These are phyloP conservation scores for Trichoderma simmonsii DNA, from an alignment of 2,329 filamentous ascomycete species.

Conservation along the genomic window DNA sequence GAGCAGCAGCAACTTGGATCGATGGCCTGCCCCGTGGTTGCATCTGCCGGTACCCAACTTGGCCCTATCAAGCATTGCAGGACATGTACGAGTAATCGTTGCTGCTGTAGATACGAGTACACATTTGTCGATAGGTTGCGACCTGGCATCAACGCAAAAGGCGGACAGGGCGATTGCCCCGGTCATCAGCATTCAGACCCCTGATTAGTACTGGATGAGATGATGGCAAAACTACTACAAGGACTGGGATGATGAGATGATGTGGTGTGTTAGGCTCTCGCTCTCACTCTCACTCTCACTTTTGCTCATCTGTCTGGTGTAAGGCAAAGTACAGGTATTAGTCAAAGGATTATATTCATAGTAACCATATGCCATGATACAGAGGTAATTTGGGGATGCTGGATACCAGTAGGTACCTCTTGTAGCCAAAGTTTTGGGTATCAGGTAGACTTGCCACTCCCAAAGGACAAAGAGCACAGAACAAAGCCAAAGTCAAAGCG, in stretches of 20 bases:
- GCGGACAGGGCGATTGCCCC: not conserved
- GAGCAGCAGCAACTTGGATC: not conserved
- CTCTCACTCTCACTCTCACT: not conserved
- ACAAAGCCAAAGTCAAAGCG: not conserved
- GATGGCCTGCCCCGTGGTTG: not conserved
- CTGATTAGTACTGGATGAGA: not conserved
- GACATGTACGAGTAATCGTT: not conserved
- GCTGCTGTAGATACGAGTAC: not conserved
- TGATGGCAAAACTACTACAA: not conserved
- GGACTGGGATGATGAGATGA: not conserved
- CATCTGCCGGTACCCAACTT: not conserved
- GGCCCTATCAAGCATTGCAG: not conserved
- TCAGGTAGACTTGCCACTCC: not conserved
- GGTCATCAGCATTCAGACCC: not conserved
- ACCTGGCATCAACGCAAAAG: not conserved
- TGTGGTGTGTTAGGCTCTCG: not conserved
- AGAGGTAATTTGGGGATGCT: not conserved
- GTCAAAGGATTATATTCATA: too few species aligned
- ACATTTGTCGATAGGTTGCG: not conserved
- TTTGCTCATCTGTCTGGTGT: not conserved
- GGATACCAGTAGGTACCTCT: not conserved
- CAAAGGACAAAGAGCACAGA: not conserved
- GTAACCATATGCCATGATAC: too few species aligned
- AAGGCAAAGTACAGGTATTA: not conserved
- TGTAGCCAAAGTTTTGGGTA: not conserved